Conservation (phyloP, 2,329 filamentous ascomycete genomes). For the Sporothrix inflata region DNA sequence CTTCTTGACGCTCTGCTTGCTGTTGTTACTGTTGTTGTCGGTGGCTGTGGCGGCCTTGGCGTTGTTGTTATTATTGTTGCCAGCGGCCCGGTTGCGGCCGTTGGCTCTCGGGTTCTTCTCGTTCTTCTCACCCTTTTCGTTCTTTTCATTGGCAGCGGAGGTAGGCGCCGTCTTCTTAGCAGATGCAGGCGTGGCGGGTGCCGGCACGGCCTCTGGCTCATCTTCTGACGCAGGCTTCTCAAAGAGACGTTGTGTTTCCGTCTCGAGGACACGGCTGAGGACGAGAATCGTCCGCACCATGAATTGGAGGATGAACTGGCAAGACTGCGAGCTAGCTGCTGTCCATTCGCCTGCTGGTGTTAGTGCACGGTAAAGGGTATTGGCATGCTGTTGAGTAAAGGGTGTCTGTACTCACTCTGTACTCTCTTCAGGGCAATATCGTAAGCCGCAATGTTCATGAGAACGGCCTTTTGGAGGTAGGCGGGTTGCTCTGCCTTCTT, state of each 20-base stretch:
- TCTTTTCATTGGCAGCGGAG: background rate
- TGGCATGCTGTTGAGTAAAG: background rate
- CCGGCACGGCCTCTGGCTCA: background rate
- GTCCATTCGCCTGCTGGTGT: slow-evolving; percentile 50
- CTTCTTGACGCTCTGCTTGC: slow-evolving; percentile 14
- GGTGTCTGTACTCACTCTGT: slow-evolving; percentile 50
- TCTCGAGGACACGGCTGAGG: slow-evolving; percentile 66
- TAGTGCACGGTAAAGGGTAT: background rate
- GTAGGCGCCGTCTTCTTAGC: background rate
- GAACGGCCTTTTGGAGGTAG: slow-evolving; percentile 74
- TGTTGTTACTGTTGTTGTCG: slow-evolving; percentile 11
- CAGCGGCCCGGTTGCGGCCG: background rate
- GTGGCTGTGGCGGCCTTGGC: background rate
- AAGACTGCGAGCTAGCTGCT: slow-evolving; percentile 51
- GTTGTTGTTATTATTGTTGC: slow-evolving; percentile 35
- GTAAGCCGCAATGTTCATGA: slow-evolving; percentile 86
- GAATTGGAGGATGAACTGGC: slow-evolving; percentile 71
- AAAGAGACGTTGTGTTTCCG: slow-evolving; percentile 28
- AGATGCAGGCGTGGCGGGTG: background rate
- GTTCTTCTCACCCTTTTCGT: slow-evolving; percentile 38
- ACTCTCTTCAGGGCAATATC: slow-evolving; percentile 65
- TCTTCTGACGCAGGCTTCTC: slow-evolving; percentile 9
- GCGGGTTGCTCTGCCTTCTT: slow-evolving; percentile 68
- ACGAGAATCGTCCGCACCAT: slow-evolving; percentile 78
- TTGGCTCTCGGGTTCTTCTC: slow-evolving; percentile 36